phyloP scores from a whole-genome alignment of 163 green algal species.

The Trebouxiophyceae sp. region DNA sequence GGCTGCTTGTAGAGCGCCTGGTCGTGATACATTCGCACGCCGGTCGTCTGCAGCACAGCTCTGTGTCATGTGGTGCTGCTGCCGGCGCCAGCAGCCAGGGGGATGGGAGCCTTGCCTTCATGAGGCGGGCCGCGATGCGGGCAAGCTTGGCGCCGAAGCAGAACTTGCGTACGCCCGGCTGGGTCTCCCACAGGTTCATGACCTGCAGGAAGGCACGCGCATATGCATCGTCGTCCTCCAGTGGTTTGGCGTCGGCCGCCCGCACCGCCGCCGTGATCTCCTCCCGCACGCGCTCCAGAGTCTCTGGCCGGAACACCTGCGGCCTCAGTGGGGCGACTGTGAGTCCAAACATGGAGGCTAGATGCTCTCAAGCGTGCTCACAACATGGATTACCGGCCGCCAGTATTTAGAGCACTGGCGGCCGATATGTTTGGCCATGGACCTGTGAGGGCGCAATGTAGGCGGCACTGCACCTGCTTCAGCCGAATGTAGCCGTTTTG shows the following conservation, averaged over 20 bases:
- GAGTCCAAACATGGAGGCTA: no score
- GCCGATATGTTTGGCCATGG: no score
- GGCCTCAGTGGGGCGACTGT: no score
- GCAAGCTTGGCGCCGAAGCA: constrained; percentile 15
- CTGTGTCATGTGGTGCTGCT: neutral
- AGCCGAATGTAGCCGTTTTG: constrained; percentile 13
- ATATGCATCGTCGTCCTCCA: constrained; percentile 24
- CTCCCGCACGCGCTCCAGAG: constrained; percentile 1
- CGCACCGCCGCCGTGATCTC: neutral
- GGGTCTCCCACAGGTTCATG: constrained; percentile 21
- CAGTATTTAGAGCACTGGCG: no score
- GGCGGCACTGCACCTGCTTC: constrained; percentile 2
- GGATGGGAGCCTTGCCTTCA: constrained; percentile 9
- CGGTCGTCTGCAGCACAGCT: constrained; percentile 10
- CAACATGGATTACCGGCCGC: no score
- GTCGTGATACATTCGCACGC: constrained; percentile 31
- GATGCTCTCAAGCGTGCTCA: no score
- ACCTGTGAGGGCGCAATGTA: no score
- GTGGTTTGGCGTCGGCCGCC: constrained; percentile 2
- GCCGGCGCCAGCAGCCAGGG: neutral
- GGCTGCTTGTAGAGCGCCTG: constrained; percentile 29
- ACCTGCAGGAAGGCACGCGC: constrained; percentile 19
- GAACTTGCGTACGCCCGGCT: constrained; percentile 14
- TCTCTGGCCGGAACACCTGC: no score
- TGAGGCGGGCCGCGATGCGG: constrained; percentile 15